Base-by-base conservation (phyloP, 2,329 filamentous ascomycete genomes). In the Chrysoporthe austroafricana region DNA sequence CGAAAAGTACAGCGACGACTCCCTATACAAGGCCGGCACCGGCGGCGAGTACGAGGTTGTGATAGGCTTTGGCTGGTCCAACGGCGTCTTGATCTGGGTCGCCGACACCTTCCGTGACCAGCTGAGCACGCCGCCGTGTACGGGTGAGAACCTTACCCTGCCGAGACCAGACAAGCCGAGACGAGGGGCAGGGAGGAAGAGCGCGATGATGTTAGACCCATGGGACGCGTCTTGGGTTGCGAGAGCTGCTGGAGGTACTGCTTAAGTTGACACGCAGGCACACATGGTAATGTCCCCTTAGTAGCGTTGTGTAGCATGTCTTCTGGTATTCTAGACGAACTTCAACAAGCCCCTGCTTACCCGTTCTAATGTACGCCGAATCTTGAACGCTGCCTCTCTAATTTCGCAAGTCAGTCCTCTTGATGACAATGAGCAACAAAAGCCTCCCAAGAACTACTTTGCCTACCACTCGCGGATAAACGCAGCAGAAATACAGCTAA, bases 1-100 rank as follows among this genome's bases (percentile, higher is more conserved):
- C 74, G 89, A 91, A 76, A 91, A 91, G 81, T 91, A 91, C 74
- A 81, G 80, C 14, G 86, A 90, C 71, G 85, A 85, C 66, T 78
- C 84, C 8, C 87, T 83, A 58, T 88, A 90, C 70, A 84, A 83
- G 0, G 87, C 86, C 1, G 89, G 89, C 39, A 80, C 86, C 7
- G 89, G 89, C 6, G 89, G 89, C 71, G 89, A 91, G 79, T 91
- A 91, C 75, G 83, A 86, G 64, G 89, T 91, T 6, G 89, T 90
- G 2, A 87, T 90, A 77, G 89, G 89, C 1, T 91, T 91, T 72
- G 89, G 89, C 7, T 91, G 89, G 89, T 87, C 86, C 0, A 91
- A 91, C 71, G 89, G 89, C 42, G 88, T 91, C 63, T 76, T 91
- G 42, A 86, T 91, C 63, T 91, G 88, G 88, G 81, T 84, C 1